Evolutionary conservation across 106 monocot genomes (phyloP).

Genomic region (Acorus gramineus): DNA sequence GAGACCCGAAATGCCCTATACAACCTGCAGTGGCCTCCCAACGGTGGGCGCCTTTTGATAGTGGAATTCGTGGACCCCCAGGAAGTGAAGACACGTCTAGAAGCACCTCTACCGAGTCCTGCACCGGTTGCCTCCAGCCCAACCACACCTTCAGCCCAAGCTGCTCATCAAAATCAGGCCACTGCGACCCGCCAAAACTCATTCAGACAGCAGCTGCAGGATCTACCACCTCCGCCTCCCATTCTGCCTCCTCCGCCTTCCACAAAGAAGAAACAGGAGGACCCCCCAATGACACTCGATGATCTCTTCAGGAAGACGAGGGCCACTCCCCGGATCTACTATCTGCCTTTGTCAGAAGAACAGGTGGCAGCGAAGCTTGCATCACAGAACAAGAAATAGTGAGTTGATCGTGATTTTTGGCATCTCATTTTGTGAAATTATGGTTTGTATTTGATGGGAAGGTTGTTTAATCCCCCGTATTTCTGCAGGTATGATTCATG

Average conservation of each 20-base stretch:
- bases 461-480: too few relatives aligned
- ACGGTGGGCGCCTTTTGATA: constrained; percentile 58
- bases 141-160: constrained; percentile 10
- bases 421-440: too few relatives aligned
- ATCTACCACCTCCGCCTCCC: constrained; percentile 18
- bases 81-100: constrained; percentile 47
- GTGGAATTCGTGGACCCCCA: constrained; percentile 78
- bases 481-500: too few relatives aligned
- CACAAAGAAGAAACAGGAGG: constrained; percentile 33
- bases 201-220: constrained; percentile 16
- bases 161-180: constrained; percentile 9
- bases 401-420: too few relatives aligned
- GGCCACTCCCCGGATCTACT: constrained; percentile 70
- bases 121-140: constrained; percentile 41
- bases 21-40: constrained; percentile 88
- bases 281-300: constrained; percentile 63
- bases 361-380: constrained; percentile 47
- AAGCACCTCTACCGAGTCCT: constrained; percentile 38
- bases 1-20: constrained; percentile 74
- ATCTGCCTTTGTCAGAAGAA: constrained; percentile 69
- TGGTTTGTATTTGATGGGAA: too few relatives aligned
- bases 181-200: constrained; percentile 16
- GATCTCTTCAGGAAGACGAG: constrained; percentile 88
- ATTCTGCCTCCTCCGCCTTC: constrained; percentile 32
- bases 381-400: constrained; percentile 16